phyloP scores from a whole-genome alignment of 2,329 filamentous ascomycete species.

The Alternaria conjuncta region DNA sequence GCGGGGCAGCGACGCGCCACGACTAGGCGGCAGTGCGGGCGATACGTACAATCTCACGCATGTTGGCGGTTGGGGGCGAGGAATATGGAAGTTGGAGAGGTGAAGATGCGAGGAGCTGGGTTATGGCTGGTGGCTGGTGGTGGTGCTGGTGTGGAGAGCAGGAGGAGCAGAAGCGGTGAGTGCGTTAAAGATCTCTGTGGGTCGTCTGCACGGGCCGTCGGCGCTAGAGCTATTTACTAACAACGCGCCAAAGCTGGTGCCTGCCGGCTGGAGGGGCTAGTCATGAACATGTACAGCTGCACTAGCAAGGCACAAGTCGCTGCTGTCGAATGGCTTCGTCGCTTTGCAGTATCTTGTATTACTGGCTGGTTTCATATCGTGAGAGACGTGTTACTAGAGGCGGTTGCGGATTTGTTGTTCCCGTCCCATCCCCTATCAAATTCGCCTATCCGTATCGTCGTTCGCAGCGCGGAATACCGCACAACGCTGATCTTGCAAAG shows the following conservation, averaged over 20 bases:
- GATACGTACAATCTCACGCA: slow-evolving; percentile 73
- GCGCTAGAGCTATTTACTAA: slow-evolving; percentile 26
- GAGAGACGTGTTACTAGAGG: neutral
- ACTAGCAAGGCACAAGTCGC: neutral
- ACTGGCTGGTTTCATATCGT: neutral
- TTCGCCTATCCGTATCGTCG: neutral
- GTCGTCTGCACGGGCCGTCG: slow-evolving; percentile 31
- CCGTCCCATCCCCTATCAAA: neutral
- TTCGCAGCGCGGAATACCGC: neutral
- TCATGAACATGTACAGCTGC: neutral
- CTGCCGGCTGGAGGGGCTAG: neutral
- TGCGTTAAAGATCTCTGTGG: slow-evolving; percentile 33
- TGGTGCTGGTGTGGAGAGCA: slow-evolving; percentile 42
- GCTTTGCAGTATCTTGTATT: neutral
- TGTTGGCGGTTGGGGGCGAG: slow-evolving; percentile 52
- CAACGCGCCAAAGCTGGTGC: slow-evolving; percentile 21
- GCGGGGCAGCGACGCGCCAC: slow-evolving; percentile 53
- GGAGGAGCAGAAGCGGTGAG: slow-evolving; percentile 40
- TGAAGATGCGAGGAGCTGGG: slow-evolving; percentile 42
- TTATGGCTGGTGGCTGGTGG: slow-evolving; percentile 34
- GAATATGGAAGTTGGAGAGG: slow-evolving; percentile 31
- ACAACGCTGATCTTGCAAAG: neutral
- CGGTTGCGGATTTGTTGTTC: neutral
- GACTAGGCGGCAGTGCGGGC: slow-evolving; percentile 45
- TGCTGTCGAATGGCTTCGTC: neutral